phyloP scores from a whole-genome alignment of 352 stramenopile species.

The Peronospora belbahrii region DNA sequence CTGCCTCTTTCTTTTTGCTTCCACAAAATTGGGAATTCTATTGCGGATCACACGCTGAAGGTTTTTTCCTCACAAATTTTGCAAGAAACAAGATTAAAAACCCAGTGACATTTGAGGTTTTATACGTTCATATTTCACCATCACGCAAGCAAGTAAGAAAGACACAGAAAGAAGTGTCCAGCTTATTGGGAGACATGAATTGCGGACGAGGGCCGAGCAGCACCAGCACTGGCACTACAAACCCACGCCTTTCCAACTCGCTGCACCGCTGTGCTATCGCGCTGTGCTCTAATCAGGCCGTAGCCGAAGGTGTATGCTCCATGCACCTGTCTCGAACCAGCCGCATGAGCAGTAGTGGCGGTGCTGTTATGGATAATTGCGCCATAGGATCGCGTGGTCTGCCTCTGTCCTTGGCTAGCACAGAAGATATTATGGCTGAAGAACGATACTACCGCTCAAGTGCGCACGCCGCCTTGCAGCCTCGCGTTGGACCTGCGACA shows the following conservation, averaged over 20 bases:
- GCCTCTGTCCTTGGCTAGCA: slow-evolving; percentile 5
- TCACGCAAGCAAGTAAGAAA: background rate
- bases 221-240: slow-evolving; percentile 6
- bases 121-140: slow-evolving; percentile 9
- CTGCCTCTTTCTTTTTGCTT: slow-evolving; percentile 16
- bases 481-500: slow-evolving; percentile 25
- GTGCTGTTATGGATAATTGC: slow-evolving; percentile 15
- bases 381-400: slow-evolving; percentile 6
- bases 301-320: slow-evolving; percentile 66
- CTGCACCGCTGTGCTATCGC: slow-evolving; percentile 73
- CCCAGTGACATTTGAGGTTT: slow-evolving; percentile 5
- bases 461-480: slow-evolving; percentile 51
- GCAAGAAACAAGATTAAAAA: too few relatives aligned
- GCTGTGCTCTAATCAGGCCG: slow-evolving; percentile 68
- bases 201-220: slow-evolving; percentile 12
- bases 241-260: slow-evolving; percentile 34
- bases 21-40: slow-evolving; percentile 12
- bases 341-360: slow-evolving; percentile 13
- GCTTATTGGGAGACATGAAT: slow-evolving; percentile 7
- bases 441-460: slow-evolving; percentile 50
- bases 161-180: slow-evolving; percentile 8
- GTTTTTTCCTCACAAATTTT: too few relatives aligned
- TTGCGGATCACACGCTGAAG: too few relatives aligned
- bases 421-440: slow-evolving; percentile 27
- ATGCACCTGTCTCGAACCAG: slow-evolving; percentile 57